Evolutionary conservation across 2,329 filamentous ascomycete genomes (phyloP).

Genomic region (Hawksworthiomyces lignivorus): DNA sequence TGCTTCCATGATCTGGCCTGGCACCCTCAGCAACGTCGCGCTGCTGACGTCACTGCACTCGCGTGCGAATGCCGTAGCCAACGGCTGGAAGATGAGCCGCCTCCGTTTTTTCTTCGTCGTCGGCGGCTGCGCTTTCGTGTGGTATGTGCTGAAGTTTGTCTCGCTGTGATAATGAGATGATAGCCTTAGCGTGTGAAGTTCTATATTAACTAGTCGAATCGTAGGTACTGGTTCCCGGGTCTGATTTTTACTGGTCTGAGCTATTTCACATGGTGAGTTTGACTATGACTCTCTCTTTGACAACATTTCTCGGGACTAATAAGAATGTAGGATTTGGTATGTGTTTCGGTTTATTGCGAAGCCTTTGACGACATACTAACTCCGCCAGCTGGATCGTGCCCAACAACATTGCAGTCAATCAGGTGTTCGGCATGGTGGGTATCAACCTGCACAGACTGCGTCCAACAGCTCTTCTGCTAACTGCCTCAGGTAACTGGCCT

Average conservation of each 20-base stretch:
- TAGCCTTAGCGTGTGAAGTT: too few species aligned
- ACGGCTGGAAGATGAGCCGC: slow-evolving; percentile 48
- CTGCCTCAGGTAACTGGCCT: slow-evolving; percentile 38
- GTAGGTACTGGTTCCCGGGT: slow-evolving; percentile 50
- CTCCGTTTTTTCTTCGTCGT: slow-evolving; percentile 51
- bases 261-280: slow-evolving; percentile 50
- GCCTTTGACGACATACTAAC: not conserved
- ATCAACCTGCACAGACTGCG: too few species aligned
- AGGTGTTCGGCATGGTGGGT: slow-evolving; percentile 52
- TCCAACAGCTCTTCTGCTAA: not conserved
- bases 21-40: slow-evolving; percentile 28
- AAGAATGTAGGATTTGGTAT: slow-evolving; percentile 6
- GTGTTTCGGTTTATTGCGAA: not conserved
- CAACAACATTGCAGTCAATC: slow-evolving; percentile 53
- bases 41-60: slow-evolving; percentile 30
- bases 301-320: not conserved
- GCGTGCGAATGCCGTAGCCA: slow-evolving; percentile 26
- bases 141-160: slow-evolving; percentile 21
- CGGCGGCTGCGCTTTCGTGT: slow-evolving; percentile 41
- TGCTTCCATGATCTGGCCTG: slow-evolving; percentile 31
- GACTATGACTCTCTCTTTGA: not conserved
- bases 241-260: slow-evolving; percentile 56
- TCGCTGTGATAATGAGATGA: too few species aligned
- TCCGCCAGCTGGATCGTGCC: slow-evolving; percentile 48
- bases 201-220: too few species aligned